A percentile compares a stretch with the other conserved stretches of the same genome.
phyloP scores from a whole-genome alignment of 495 filamentous ascomycete genomes.

The Mytilinidion resinicola region DNA sequence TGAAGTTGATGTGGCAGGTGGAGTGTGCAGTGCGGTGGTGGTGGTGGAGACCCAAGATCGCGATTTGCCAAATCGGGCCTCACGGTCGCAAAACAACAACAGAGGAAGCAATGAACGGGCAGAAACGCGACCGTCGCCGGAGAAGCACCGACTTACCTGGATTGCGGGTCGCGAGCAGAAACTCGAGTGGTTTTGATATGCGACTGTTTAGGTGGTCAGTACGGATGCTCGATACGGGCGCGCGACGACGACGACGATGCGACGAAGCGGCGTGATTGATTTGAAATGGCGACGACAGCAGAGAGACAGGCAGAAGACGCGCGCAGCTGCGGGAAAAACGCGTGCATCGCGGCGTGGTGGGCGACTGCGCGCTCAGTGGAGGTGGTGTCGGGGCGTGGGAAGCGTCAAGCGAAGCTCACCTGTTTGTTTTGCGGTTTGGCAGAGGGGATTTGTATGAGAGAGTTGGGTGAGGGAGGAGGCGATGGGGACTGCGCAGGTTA shows the following conservation, averaged over 20 bases:
- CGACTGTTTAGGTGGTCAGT: slow-evolving; percentile 1
- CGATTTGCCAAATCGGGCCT: slow-evolving; percentile 4
- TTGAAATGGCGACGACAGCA: background rate
- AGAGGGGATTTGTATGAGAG: slow-evolving; percentile 56
- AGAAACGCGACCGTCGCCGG: slow-evolving; percentile 3
- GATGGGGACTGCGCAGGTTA: background rate
- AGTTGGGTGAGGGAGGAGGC: slow-evolving; percentile 46
- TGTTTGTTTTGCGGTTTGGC: slow-evolving; percentile 20
- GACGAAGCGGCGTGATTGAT: slow-evolving; percentile 1
- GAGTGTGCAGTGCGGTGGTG: background rate
- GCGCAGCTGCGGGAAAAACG: slow-evolving; percentile 3
- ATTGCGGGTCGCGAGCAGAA: slow-evolving; percentile 37
- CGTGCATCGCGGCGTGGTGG: slow-evolving; percentile 1
- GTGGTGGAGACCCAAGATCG: background rate
- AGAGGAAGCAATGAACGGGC: slow-evolving; percentile 5
- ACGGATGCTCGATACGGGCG: background rate
- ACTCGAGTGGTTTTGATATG: background rate
- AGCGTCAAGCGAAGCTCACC: slow-evolving; percentile 5
- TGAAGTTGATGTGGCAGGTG: background rate
- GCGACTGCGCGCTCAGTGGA: slow-evolving; percentile 17
- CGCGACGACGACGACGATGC: slow-evolving; percentile 4
- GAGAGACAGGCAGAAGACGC: background rate
- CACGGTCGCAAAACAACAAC: slow-evolving; percentile 7
- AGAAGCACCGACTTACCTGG: slow-evolving; percentile 30
- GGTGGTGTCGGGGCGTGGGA: slow-evolving; percentile 1